Base-by-base conservation (phyloP, 139 green algal species). In the Zygnema cylindricum region DNA sequence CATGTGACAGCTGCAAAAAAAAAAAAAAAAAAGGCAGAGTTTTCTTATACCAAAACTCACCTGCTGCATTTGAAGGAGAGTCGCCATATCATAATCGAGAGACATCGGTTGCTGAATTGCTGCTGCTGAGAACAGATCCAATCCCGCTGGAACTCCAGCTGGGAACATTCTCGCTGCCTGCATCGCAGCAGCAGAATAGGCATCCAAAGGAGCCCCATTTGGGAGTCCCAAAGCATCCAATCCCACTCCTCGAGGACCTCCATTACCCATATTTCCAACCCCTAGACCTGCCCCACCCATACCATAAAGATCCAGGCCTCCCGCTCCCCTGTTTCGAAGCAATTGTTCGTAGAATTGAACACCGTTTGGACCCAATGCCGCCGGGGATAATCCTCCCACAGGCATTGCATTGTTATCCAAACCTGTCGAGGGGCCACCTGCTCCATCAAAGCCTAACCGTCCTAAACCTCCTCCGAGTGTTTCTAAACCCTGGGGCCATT, bases 21-120 rank as follows among this genome's bases (percentile, higher is more conserved):
- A n/a, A n/a, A n/a, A n/a, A n/a, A n/a, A n/a, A n/a, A n/a, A n/a
- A n/a, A n/a, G n/a, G n/a, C n/a, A n/a, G n/a, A n/a, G n/a, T n/a
- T n/a, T n/a, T 35, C 57, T 25, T 25, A 73, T 22, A 63, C 16
- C 69, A 63, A 69, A 39, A 63, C 76, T 86, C 30, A 82, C 55
- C 41, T 87, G 82, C 82, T 87, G 79, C 36, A 57, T 42, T 39
- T 89, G 81, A 40, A 90, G 16, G 82, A 83, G n/a, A 54, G 63
- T 57, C 32, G 86, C 40, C 36, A 90, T 69, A 22, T 90, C 86
- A 35, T 81, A 90, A 35, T 90, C 86, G 21, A 43, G 30, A 3
- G 32, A 3, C 57, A 38, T 78, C 2, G 38, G 43, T 3, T 36
- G 43, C 39, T 83, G 32, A 55, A 38, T 33, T 63, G 43, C 30